Conservation (phyloP, 2,329 filamentous ascomycete species). For the Sclerotinia subarctica region DNA sequence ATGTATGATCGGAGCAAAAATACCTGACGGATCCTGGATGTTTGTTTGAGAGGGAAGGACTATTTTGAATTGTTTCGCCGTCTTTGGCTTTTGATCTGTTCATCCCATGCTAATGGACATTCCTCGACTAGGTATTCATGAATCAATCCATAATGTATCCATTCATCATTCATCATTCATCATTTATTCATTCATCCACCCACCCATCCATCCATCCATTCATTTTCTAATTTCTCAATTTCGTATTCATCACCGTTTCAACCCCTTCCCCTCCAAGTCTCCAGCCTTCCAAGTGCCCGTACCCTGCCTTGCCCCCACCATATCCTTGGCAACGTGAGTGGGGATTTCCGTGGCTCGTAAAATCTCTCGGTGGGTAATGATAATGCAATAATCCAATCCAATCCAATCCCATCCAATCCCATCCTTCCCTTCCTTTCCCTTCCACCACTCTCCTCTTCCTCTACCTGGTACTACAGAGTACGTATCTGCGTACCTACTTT, state of each 20-base stretch:
- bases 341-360: background rate
- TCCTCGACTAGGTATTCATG: background rate
- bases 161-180: too few species aligned
- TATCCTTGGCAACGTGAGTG: slow-evolving; percentile 17
- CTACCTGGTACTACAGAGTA: too few species aligned
- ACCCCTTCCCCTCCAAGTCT: background rate
- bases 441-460: background rate
- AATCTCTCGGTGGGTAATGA: background rate
- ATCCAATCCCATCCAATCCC: background rate
- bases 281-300: background rate
- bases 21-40: background rate
- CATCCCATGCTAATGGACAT: background rate
- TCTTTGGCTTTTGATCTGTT: background rate
- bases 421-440: too few species aligned
- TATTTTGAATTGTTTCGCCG: background rate
- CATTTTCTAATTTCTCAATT: background rate
- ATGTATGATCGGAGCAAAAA: too few species aligned
- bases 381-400: too few species aligned
- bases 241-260: background rate
- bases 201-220: background rate
- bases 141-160: too few species aligned
- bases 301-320: background rate
- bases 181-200: too few species aligned
- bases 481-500: too few species aligned
- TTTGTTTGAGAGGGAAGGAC: background rate